These are phyloP conservation scores for Penicillium sp. DNA, from an alignment of 2,329 filamentous ascomycete genomes.

Conservation along the genomic window DNA sequence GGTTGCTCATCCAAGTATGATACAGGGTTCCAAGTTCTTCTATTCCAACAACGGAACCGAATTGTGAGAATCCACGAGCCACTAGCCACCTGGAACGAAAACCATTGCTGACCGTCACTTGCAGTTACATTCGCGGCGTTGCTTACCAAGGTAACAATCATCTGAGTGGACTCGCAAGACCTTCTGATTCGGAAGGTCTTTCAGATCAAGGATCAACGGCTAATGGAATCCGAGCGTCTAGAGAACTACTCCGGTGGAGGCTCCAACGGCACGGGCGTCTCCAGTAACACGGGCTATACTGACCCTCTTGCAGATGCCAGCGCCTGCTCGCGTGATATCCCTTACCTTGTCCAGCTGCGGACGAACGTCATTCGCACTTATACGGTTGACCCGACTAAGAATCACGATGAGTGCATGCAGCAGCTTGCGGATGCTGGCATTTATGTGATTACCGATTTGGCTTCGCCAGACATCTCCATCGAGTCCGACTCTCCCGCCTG, in stretches of 20 bases:
- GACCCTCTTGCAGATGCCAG: constrained; percentile 73
- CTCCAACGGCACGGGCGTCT: constrained; percentile 52
- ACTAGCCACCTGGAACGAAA: too few species aligned
- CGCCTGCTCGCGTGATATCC: constrained; percentile 77
- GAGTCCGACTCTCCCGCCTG: constrained; percentile 72
- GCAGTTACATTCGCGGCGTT: constrained; percentile 72
- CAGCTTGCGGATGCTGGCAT: constrained; percentile 78
- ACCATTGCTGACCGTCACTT: too few species aligned
- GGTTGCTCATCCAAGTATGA: not conserved
- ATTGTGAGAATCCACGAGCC: constrained; percentile 38
- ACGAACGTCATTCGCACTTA: constrained; percentile 96
- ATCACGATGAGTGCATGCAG: constrained; percentile 82
- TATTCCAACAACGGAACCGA: constrained; percentile 72
- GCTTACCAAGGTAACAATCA: constrained; percentile 66
- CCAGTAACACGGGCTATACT: constrained; percentile 53
- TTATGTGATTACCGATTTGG: constrained; percentile 89
- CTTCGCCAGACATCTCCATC: constrained; percentile 75
- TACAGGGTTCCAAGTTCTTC: constrained; percentile 84
- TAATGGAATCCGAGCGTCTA: not conserved
- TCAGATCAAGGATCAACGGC: too few species aligned
- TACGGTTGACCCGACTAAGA: constrained; percentile 70
- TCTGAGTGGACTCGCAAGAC: too few species aligned
- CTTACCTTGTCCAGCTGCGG: constrained; percentile 67
- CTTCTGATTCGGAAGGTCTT: too few species aligned
- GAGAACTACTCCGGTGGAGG: constrained; percentile 2